Percentiles rank a stretch among this genome's conserved stretches.
Evolutionary conservation across 768 basidiomycete species (phyloP).

Genomic region (Sporobolomyces pararoseus): DNA sequence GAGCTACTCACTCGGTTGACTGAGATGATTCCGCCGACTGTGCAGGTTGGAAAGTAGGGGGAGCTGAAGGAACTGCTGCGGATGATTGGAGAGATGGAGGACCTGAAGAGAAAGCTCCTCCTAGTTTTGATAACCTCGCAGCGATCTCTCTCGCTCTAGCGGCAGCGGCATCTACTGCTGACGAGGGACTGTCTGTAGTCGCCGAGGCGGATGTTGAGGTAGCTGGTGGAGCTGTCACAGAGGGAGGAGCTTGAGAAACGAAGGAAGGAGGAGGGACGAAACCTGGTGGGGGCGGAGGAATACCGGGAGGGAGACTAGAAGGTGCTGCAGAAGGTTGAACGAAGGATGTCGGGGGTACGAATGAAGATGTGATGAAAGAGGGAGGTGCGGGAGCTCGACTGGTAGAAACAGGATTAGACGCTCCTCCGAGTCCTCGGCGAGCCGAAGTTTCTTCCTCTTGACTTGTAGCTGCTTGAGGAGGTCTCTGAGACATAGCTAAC

Average conservation of each 20-base stretch:
- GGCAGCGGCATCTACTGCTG: constrained; percentile 30
- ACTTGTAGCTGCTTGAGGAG: neutral
- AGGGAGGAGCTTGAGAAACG: constrained; percentile 4
- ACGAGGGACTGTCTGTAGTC: neutral
- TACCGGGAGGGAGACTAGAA: neutral
- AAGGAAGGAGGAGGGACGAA: constrained; percentile 24
- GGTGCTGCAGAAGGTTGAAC: neutral
- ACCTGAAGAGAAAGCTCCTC: constrained; percentile 18
- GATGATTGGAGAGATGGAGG: neutral
- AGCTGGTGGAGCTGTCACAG: neutral
- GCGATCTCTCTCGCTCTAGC: constrained; percentile 41
- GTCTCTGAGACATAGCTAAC: constrained; percentile 9
- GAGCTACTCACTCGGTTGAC: constrained; percentile 18
- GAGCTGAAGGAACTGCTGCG: neutral
- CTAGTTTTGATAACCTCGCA: constrained; percentile 36
- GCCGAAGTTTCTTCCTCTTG: neutral
- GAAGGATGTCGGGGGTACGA: neutral
- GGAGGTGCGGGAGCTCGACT: neutral
- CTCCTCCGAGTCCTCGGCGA: constrained; percentile 1
- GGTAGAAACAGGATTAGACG: neutral
- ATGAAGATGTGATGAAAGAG: neutral
- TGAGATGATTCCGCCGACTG: neutral
- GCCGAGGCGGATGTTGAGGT: neutral
- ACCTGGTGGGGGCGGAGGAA: constrained; percentile 26
- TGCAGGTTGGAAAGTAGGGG: neutral